Conservation (phyloP, 2,329 filamentous ascomycete species). For the Myriosclerotinia scirpicola region DNA sequence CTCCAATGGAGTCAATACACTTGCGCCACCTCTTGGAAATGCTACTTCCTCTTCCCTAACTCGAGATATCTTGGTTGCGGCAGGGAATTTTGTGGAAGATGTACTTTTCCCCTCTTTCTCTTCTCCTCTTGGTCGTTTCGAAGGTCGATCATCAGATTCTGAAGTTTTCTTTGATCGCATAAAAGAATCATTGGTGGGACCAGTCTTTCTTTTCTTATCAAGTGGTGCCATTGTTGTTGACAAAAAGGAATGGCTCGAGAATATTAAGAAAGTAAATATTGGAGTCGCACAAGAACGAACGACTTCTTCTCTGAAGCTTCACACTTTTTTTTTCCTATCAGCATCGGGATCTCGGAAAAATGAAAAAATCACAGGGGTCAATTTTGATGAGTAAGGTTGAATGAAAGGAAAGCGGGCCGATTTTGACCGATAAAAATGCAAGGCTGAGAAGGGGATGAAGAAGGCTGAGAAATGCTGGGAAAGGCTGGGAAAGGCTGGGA, state of each 20-base stretch:
- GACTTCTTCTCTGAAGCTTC: conserved; percentile 9
- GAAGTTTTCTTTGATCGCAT: conserved; percentile 36
- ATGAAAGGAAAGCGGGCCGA: background rate
- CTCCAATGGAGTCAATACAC: conserved; percentile 86
- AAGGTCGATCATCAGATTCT: conserved; percentile 35
- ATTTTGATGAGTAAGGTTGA: background rate
- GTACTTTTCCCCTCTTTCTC: conserved; percentile 32
- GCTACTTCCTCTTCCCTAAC: conserved; percentile 78
- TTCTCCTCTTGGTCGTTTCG: conserved; percentile 37
- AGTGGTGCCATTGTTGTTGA: conserved; percentile 38
- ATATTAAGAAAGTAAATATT: conserved; percentile 16
- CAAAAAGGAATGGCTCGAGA: background rate
- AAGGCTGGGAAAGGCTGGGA: background rate
- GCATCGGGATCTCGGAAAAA: conserved; percentile 18
- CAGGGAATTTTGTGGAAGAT: conserved; percentile 29
- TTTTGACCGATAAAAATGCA: no score
- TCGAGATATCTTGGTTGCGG: conserved; percentile 43
- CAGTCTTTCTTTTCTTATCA: conserved; percentile 40
- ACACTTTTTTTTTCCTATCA: conserved; percentile 25
- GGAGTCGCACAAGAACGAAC: conserved; percentile 4
- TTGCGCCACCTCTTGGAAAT: conserved; percentile 90
- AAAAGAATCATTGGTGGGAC: conserved; percentile 41
- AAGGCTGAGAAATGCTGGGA: background rate
- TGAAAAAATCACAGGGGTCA: conserved; percentile 15
- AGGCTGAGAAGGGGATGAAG: background rate